Base-by-base conservation (phyloP, 192 early-diverging fungal genomes). In the Mortierella claussenii region DNA sequence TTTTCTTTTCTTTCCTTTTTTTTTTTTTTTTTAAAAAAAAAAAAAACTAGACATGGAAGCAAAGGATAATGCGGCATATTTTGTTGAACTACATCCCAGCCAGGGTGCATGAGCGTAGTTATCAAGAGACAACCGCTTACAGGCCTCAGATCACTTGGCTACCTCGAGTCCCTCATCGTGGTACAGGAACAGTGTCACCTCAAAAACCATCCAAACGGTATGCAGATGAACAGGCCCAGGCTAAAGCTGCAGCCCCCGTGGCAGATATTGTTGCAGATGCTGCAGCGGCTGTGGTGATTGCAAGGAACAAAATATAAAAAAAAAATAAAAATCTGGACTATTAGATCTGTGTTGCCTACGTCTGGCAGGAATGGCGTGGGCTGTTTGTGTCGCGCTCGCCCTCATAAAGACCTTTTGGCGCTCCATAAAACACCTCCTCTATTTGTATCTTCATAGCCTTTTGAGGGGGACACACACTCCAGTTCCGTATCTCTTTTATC, bases 31-130 rank as follows among this genome's bases (percentile, higher is more conserved):
- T 40, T 40, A 40, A 26, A 30, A 53, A 4, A 31, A 13, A 30
- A 31, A 31, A 31, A 27, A 31, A 53, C 24, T 21, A 62, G 63
- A 55, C 51, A 27, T 68, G 55, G 56, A 51, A 34, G 1, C 43
- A 58, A 12, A n/a, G 44, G 17, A 12, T 59, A 4, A 58, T 68
- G 17, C 32, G 65, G 7, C 21, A 44, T 2, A 47, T 47, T 26
- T 24, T 68, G 24, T 57, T 68, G 28, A 68, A 68, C 28, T 46
- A 46, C 0, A 17, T 65, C 23, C 65, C 65, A 9, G 21, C 55
- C 20, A 55, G 23, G 26, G 17, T 68, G 2, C 45, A 42, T 5
- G 32, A 28, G 21, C 15, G 42, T 1, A 20, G 23, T 6, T 37
- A 59, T 31, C 23, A 20, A 27, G 55, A 42, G n/a, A 1, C n/a